A percentile compares a stretch with the other conserved stretches of the same genome.
phyloP scores from a whole-genome alignment of 2,329 filamentous ascomycete genomes.

The Stagonosporopsis vannaccii region DNA sequence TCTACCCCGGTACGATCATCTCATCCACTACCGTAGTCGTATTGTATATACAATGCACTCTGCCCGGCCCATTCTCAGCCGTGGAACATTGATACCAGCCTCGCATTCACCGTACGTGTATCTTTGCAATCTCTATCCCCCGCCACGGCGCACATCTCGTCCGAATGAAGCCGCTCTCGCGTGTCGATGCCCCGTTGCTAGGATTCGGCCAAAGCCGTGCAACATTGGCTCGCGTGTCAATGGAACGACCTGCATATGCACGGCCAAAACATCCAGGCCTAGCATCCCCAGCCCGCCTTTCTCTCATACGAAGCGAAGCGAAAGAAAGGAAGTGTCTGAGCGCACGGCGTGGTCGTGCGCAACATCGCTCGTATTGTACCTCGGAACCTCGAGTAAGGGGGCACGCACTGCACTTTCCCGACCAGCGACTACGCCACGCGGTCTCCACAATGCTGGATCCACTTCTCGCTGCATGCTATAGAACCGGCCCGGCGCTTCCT shows the following conservation, averaged over 20 bases:
- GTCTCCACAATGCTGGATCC: background rate
- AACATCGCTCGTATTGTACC: background rate
- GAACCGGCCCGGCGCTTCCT: background rate
- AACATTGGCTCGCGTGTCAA: constrained; percentile 15
- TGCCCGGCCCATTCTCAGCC: background rate
- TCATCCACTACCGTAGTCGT: background rate
- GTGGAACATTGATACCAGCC: constrained; percentile 5
- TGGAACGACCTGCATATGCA: constrained; percentile 7
- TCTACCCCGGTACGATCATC: background rate
- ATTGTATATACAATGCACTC: constrained; percentile 5
- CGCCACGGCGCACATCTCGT: background rate
- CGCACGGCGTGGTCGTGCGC: background rate
- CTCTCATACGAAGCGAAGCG: background rate
- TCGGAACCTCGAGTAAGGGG: constrained; percentile 1
- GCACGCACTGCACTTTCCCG: background rate
- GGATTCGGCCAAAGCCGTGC: background rate
- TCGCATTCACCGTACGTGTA: constrained; percentile 1
- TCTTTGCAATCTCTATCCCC: background rate
- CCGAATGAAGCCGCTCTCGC: background rate
- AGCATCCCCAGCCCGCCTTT: background rate
- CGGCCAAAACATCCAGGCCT: background rate
- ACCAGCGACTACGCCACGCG: background rate
- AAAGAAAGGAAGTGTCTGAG: background rate
- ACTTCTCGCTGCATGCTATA: background rate
- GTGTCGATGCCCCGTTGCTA: background rate